These are phyloP conservation scores for Gynostemma pentaphyllum DNA, from an alignment of 306 rosid genomes.

Conservation along the genomic window DNA sequence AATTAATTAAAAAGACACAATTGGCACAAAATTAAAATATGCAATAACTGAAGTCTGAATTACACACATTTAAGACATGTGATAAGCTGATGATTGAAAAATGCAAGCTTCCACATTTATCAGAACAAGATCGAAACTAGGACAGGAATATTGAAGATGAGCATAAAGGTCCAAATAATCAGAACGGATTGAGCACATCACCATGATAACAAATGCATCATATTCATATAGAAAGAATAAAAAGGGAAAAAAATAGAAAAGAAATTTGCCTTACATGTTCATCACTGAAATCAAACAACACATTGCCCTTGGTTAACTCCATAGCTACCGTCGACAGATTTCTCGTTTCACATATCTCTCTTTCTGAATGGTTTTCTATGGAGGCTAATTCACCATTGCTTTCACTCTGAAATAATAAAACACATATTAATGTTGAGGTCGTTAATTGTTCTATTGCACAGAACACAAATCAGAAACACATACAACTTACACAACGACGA, in stretches of 20 bases:
- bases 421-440: conserved; percentile 34
- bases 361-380: conserved; percentile 26
- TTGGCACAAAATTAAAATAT: not conserved
- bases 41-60: not conserved
- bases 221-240: not conserved
- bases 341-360: conserved; percentile 27
- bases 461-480: conserved; percentile 58
- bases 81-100: not conserved
- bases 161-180: not conserved
- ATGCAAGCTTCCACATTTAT: not conserved
- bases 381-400: conserved; percentile 31
- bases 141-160: not conserved
- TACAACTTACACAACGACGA: conserved; percentile 99
- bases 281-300: conserved; percentile 55
- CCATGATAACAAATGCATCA: not conserved
- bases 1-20: not conserved
- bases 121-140: not conserved
- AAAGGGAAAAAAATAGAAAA: not conserved
- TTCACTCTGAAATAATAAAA: conserved; percentile 41
- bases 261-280: conserved; percentile 42
- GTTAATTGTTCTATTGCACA: conserved; percentile 28
- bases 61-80: not conserved
- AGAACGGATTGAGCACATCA: conserved; percentile 1
- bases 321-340: conserved; percentile 19
- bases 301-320: conserved; percentile 25